Percentiles rank a stretch among this genome's conserved stretches.
Conservation (phyloP, 768 basidiomycete genomes). For the Psilocybe azurescens region DNA sequence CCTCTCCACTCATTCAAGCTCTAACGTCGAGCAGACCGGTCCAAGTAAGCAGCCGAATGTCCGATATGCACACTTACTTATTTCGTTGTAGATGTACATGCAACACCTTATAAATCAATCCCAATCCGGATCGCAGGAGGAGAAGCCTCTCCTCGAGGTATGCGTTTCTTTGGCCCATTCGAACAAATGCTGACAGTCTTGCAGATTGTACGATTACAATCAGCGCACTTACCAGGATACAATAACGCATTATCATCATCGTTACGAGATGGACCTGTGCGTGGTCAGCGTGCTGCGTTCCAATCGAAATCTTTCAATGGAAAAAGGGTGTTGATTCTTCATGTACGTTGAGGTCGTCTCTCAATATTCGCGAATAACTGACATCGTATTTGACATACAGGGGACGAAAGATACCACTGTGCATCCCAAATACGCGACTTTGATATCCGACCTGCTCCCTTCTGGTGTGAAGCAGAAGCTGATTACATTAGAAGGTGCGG, state of each 20-base stretch:
- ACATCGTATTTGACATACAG: slow-evolving; percentile 28
- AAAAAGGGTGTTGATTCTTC: slow-evolving; percentile 64
- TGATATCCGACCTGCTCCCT: slow-evolving; percentile 51
- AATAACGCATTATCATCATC: slow-evolving; percentile 81
- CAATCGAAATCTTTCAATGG: slow-evolving; percentile 50
- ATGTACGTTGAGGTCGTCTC: slow-evolving; percentile 45
- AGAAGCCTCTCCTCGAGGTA: slow-evolving; percentile 51
- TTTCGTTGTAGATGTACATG: slow-evolving; percentile 48
- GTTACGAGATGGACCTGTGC: slow-evolving; percentile 72
- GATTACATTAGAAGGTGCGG: slow-evolving; percentile 53
- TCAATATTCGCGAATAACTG: not conserved
- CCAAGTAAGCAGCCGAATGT: slow-evolving; percentile 45
- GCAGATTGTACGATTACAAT: slow-evolving; percentile 78
- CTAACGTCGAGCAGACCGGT: slow-evolving; percentile 66
- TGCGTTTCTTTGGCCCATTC: not conserved
- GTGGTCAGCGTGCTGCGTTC: slow-evolving; percentile 63
- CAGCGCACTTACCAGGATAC: slow-evolving; percentile 75
- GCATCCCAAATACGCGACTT: slow-evolving; percentile 53
- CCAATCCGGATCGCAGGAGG: slow-evolving; percentile 20
- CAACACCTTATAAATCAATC: slow-evolving; percentile 50
- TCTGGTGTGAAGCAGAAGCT: slow-evolving; percentile 42
- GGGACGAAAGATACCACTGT: slow-evolving; percentile 67
- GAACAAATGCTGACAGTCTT: not conserved
- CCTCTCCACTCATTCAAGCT: slow-evolving; percentile 73
- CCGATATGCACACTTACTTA: not conserved